Evolutionary conservation across 257 asterid species (phyloP).

Genomic region (Fraxinus pennsylvanica): DNA sequence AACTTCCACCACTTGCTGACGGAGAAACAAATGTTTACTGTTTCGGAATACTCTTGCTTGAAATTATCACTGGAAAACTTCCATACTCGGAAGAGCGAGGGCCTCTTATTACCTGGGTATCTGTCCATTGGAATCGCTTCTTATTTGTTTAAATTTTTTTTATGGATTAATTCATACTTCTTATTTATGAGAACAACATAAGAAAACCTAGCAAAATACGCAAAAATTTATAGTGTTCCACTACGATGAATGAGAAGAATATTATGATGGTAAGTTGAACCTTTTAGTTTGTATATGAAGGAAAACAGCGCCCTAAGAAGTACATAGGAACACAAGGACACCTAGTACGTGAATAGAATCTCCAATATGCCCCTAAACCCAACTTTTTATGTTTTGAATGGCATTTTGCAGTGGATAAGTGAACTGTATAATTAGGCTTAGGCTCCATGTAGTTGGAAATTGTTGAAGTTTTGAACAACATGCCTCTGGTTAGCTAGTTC

Average conservation of each 20-base stretch:
- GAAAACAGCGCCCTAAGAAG: neutral
- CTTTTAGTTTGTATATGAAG: neutral
- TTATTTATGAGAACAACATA: neutral
- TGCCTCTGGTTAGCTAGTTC: neutral
- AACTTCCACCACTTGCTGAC: slow-evolving; percentile 52
- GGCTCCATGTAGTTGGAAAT: neutral
- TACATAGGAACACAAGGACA: neutral
- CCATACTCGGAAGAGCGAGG: slow-evolving; percentile 64
- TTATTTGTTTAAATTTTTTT: neutral
- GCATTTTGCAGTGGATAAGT: neutral
- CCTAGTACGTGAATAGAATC: neutral
- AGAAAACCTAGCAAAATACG: neutral
- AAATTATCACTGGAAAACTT: slow-evolving; percentile 68
- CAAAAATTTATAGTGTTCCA: neutral
- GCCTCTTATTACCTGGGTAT: slow-evolving; percentile 63
- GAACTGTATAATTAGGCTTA: too few relatives aligned
- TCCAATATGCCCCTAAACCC: neutral
- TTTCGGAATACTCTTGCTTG: slow-evolving; percentile 75
- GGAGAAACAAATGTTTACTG: slow-evolving; percentile 63
- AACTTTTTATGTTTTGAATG: neutral
- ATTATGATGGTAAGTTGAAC: neutral
- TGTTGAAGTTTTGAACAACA: neutral
- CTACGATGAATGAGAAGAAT: neutral
- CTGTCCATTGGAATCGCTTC: neutral
- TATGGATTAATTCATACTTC: neutral